A percentile compares a stretch with the other conserved stretches of the same genome.
Conservation (phyloP, 2,329 filamentous ascomycete genomes). For the Sphaerostilbella broomeana region DNA sequence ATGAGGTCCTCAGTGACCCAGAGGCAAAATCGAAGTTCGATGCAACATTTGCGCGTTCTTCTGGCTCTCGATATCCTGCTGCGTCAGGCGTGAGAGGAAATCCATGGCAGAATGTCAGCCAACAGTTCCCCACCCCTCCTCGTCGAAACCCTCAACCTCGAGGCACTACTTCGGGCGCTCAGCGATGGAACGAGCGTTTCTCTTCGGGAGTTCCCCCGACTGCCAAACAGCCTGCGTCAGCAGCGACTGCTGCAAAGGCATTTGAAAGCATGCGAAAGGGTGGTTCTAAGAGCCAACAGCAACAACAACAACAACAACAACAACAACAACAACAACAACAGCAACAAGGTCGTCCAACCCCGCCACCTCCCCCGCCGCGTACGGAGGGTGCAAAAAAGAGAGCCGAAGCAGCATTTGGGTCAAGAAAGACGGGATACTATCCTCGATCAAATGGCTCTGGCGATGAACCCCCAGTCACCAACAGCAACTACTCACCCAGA, state of each 20-base stretch:
- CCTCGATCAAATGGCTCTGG: constrained; percentile 41
- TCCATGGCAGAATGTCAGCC: constrained; percentile 45
- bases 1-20: constrained; percentile 61
- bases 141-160: constrained; percentile 28
- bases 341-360: constrained; percentile 22
- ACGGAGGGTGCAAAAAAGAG: constrained; percentile 49
- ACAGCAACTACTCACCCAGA: constrained; percentile 44
- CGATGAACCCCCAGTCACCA: constrained; percentile 47
- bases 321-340: constrained; percentile 22
- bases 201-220: constrained; percentile 36
- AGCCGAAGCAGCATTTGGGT: constrained; percentile 49
- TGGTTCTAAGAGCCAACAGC: constrained; percentile 22
- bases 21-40: constrained; percentile 48
- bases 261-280: constrained; percentile 39
- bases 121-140: constrained; percentile 46
- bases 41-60: constrained; percentile 33
- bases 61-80: constrained; percentile 32
- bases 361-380: constrained; percentile 37
- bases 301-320: constrained; percentile 21
- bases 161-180: constrained; percentile 33
- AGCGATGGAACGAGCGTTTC: constrained; percentile 40
- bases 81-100: constrained; percentile 52
- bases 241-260: constrained; percentile 35
- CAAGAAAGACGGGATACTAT: constrained; percentile 42
- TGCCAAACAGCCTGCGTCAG: constrained; percentile 31